Percentiles rank a stretch among this genome's conserved stretches.
Conservation (phyloP, 306 rosid genomes). For the Datisca glomerata region DNA sequence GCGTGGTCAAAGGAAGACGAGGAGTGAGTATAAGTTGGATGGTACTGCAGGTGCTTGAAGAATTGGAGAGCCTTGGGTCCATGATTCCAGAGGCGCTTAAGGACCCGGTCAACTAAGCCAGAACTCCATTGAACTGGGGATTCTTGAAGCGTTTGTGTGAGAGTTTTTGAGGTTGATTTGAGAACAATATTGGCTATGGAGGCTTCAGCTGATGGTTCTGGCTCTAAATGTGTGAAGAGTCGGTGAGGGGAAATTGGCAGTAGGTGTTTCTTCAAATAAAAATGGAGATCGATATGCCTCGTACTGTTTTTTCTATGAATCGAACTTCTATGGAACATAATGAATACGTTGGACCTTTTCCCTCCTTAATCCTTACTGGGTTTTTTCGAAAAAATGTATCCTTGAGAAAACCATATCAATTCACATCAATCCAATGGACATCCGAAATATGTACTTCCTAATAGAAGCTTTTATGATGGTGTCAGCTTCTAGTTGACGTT, state of each 20-base stretch:
- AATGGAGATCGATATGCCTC: background rate
- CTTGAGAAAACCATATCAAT: no score
- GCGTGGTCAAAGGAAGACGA: constrained; percentile 57
- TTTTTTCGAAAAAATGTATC: no score
- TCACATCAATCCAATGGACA: no score
- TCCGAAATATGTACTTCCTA: no score
- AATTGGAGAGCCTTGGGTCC: constrained; percentile 76
- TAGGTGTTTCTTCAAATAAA: constrained; percentile 1
- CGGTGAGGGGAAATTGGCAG: constrained; percentile 6
- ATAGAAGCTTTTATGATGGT: no score
- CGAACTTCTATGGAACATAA: constrained; percentile 6
- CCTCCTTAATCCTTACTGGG: no score
- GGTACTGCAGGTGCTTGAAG: constrained; percentile 47
- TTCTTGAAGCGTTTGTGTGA: constrained; percentile 27
- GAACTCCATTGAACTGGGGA: constrained; percentile 40
- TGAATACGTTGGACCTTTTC: background rate
- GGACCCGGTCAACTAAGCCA: constrained; percentile 36
- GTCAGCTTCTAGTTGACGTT: no score
- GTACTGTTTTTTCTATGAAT: constrained; percentile 1
- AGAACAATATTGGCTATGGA: constrained; percentile 39
- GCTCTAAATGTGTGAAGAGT: constrained; percentile 14
- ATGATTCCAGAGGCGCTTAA: constrained; percentile 73
- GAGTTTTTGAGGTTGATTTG: constrained; percentile 34
- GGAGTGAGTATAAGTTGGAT: constrained; percentile 43
- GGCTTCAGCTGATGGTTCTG: constrained; percentile 12